Conservation (phyloP, 225 moss, liverwort and hornwort genomes). For the Bryum argenteum region DNA sequence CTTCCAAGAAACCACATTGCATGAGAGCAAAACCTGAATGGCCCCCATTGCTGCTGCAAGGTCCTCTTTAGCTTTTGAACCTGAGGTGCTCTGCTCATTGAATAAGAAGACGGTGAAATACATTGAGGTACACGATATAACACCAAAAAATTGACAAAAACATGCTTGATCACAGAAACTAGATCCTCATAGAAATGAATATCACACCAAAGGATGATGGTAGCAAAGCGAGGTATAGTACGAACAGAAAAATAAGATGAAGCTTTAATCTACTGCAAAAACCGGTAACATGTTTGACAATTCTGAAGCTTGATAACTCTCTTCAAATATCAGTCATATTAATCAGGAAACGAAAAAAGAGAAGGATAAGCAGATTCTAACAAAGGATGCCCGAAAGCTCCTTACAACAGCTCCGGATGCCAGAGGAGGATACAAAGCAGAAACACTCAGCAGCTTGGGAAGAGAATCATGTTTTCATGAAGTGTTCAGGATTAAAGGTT, state of each 20-base stretch:
- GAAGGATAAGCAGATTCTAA: too few relatives aligned
- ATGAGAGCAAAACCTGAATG: constrained; percentile 64
- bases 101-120: constrained; percentile 5
- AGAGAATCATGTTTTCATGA: background rate
- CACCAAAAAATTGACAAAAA: constrained; percentile 5
- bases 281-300: too few relatives aligned
- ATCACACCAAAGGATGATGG: too few relatives aligned
- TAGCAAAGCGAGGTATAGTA: background rate
- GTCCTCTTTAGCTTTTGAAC: constrained; percentile 94
- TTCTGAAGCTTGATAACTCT: too few relatives aligned
- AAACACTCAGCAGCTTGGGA: background rate
- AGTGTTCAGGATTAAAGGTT: constrained; percentile 24
- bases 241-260: too few relatives aligned
- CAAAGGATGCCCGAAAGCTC: too few relatives aligned
- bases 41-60: constrained; percentile 91
- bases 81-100: constrained; percentile 75
- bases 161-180: background rate
- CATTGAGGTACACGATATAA: background rate
- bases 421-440: background rate
- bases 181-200: constrained; percentile 10
- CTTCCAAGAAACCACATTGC: constrained; percentile 6
- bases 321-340: too few relatives aligned
- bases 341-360: too few relatives aligned
- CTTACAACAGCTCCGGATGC: too few relatives aligned
- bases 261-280: too few relatives aligned